These are phyloP conservation scores for Rutstroemia sp. DNA, from an alignment of 2,329 filamentous ascomycete species.

Conservation along the genomic window DNA sequence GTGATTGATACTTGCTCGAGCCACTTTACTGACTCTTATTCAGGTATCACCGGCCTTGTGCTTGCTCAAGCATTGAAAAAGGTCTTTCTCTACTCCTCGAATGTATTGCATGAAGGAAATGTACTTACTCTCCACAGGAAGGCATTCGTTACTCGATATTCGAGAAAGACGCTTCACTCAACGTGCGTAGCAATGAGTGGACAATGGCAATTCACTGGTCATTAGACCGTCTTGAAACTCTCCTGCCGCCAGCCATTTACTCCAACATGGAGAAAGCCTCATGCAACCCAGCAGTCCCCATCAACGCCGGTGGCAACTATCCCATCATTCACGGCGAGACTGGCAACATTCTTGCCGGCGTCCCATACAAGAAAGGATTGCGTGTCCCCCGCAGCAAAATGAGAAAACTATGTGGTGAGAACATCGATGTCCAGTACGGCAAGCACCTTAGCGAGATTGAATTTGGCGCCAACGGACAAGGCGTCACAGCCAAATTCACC, in stretches of 20 bases:
- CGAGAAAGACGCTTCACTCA: slow-evolving; percentile 26
- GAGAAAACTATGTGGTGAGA: background rate
- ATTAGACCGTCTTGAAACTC: slow-evolving; percentile 23
- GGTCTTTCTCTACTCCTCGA: background rate
- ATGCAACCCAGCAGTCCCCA: slow-evolving; percentile 20
- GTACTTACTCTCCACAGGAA: slow-evolving; percentile 9
- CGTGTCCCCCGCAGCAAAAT: background rate
- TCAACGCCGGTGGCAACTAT: slow-evolving; percentile 18
- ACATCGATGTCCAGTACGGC: background rate
- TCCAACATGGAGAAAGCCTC: slow-evolving; percentile 21
- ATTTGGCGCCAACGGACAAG: background rate
- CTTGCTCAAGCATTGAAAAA: background rate
- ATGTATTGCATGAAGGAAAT: background rate
- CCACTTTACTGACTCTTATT: too few relatives aligned
- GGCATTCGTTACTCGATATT: slow-evolving; percentile 28
- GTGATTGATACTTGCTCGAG: too few relatives aligned
- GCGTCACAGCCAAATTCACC: slow-evolving; percentile 34
- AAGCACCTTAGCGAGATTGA: background rate
- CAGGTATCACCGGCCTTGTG: background rate
- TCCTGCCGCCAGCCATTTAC: slow-evolving; percentile 23
- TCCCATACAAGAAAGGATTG: slow-evolving; percentile 11
- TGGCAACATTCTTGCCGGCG: slow-evolving; percentile 22
- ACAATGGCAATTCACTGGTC: slow-evolving; percentile 31
- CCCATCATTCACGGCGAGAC: slow-evolving; percentile 18
- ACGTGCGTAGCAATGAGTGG: slow-evolving; percentile 28